Evolutionary conservation across 345 rosid species (phyloP).

Genomic region (Brassica cretica): DNA sequence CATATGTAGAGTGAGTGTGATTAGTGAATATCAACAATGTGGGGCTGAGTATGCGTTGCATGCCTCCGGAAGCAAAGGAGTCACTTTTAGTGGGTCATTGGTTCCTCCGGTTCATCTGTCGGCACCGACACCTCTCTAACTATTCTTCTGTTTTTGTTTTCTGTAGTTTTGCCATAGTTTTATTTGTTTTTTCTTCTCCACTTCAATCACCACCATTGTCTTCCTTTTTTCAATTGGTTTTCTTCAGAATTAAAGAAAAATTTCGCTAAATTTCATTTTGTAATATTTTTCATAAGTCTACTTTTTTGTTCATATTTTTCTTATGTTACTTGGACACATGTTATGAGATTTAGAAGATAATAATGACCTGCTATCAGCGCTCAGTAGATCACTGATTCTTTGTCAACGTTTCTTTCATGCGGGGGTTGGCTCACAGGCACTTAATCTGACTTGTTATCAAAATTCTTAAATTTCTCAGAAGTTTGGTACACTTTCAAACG

Average conservation of each 20-base stretch:
- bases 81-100: conserved; percentile 36
- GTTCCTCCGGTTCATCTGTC: conserved; percentile 38
- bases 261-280: conserved; percentile 12
- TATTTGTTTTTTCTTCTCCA: conserved; percentile 6
- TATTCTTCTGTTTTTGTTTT: conserved; percentile 17
- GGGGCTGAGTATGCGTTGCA: conserved; percentile 36
- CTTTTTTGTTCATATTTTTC: neutral
- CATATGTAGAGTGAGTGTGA: conserved; percentile 23
- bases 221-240: conserved; percentile 5
- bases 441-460: neutral
- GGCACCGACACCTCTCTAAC: conserved; percentile 42
- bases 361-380: neutral
- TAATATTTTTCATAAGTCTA: neutral
- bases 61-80: conserved; percentile 37
- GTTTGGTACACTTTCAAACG: conserved; percentile 13
- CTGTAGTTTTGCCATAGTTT: neutral
- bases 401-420: conserved; percentile 7
- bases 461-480: neutral
- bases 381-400: neutral
- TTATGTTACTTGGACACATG: neutral
- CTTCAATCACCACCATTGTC: neutral
- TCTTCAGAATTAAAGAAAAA: neutral
- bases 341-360: neutral
- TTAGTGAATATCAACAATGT: conserved; percentile 17
- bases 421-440: conserved; percentile 7